phyloP scores from a whole-genome alignment of 495 filamentous ascomycete genomes.

The Thermothielavioides terrestris region DNA sequence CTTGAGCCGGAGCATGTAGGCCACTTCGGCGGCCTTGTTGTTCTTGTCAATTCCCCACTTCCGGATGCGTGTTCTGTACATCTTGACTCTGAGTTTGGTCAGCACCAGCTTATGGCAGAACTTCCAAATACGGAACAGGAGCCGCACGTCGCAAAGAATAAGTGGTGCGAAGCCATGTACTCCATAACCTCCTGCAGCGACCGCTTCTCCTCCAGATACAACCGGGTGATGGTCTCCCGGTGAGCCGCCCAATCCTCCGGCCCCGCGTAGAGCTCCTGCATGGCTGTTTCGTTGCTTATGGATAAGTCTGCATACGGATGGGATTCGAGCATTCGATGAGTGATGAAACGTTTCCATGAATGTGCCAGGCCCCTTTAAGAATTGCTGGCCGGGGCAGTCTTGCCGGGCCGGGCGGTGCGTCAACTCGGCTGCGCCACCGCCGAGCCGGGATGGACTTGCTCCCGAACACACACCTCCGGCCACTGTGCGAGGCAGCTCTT shows the following conservation, averaged over 20 bases:
- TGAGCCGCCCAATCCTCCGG: slow-evolving; percentile 17
- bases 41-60: slow-evolving; percentile 40
- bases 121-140: too few species aligned
- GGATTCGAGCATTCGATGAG: too few species aligned
- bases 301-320: too few species aligned
- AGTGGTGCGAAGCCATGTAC: slow-evolving; percentile 31
- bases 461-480: too few species aligned
- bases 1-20: slow-evolving; percentile 29
- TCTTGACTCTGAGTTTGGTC: slow-evolving; percentile 24
- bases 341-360: too few species aligned
- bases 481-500: too few species aligned
- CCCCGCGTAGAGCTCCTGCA: slow-evolving; percentile 5
- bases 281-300: neutral
- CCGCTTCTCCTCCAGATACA: slow-evolving; percentile 34
- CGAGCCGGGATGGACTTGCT: too few species aligned
- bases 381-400: too few species aligned
- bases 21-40: slow-evolving; percentile 31
- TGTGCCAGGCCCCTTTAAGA: too few species aligned
- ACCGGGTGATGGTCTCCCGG: slow-evolving; percentile 14
- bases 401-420: too few species aligned
- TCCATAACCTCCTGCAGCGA: slow-evolving; percentile 34
- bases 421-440: too few species aligned
- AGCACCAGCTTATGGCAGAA: neutral
- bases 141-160: slow-evolving; percentile 34
- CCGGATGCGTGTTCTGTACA: slow-evolving; percentile 38